Percentiles rank a stretch among this genome's conserved stretches.
Evolutionary conservation across 2,329 filamentous ascomycete genomes (phyloP).

Genomic region (Claviceps capensis): DNA sequence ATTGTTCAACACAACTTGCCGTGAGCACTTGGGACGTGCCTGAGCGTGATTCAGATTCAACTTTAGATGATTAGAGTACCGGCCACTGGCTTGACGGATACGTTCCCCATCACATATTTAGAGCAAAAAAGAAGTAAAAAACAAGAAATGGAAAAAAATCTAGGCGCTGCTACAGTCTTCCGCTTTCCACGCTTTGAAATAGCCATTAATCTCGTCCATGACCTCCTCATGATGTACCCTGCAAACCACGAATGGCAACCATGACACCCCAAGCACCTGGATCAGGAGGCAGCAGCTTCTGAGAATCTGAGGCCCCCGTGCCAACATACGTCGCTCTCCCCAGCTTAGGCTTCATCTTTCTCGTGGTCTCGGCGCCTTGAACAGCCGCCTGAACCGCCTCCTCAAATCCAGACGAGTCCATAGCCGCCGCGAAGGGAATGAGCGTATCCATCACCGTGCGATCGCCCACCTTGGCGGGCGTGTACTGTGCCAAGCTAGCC

Average conservation of each 20-base stretch:
- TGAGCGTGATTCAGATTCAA: too few relatives aligned
- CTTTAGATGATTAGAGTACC: too few relatives aligned
- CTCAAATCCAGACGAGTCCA: constrained; percentile 36
- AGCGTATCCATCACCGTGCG: constrained; percentile 44
- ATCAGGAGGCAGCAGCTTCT: constrained; percentile 45
- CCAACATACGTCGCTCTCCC: constrained; percentile 58
- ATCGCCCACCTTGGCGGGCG: constrained; percentile 40
- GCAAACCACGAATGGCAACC: constrained; percentile 34
- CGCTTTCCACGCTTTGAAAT: too few relatives aligned
- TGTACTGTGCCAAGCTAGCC: constrained; percentile 34
- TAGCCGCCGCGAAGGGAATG: constrained; percentile 36
- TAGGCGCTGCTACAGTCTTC: background rate
- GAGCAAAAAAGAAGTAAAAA: too few relatives aligned
- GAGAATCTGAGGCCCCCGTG: constrained; percentile 34
- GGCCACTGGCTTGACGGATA: too few relatives aligned
- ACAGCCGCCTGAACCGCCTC: constrained; percentile 45
- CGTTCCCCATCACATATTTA: too few relatives aligned
- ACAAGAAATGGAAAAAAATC: too few relatives aligned
- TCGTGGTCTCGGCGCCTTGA: constrained; percentile 47
- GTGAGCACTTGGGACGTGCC: too few relatives aligned
- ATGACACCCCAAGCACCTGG: constrained; percentile 59
- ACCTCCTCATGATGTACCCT: background rate
- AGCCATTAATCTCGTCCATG: too few relatives aligned
- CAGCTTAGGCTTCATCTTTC: constrained; percentile 48
- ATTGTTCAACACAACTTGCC: too few relatives aligned